phyloP scores from a whole-genome alignment of 129 eudicot genomes.

The Escallonia rubra region DNA sequence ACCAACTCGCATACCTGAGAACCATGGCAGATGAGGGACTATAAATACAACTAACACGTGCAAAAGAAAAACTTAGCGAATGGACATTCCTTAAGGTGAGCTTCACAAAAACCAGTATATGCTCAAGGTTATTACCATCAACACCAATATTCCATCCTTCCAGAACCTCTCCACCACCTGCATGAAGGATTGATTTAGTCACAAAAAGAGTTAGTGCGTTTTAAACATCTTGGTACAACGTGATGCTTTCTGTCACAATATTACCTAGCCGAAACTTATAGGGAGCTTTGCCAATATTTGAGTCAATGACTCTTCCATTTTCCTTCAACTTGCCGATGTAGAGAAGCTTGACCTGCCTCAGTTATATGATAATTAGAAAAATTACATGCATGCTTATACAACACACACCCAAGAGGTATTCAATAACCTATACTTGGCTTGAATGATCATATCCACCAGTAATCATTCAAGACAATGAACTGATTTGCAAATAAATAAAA shows the following conservation, averaged over 20 bases:
- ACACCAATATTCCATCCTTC: conserved; percentile 77
- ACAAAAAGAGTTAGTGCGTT: neutral
- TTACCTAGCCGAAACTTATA: conserved; percentile 73
- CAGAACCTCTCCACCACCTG: conserved; percentile 56
- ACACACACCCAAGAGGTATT: neutral
- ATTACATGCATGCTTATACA: neutral
- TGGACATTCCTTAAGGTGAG: neutral
- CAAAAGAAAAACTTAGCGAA: neutral
- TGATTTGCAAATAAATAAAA: neutral
- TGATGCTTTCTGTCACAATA: neutral
- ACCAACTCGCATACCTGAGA: conserved; percentile 85
- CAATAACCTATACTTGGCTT: neutral
- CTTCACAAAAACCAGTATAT: neutral
- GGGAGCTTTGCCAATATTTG: conserved; percentile 62
- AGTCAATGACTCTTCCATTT: conserved; percentile 52
- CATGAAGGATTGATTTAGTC: conserved; percentile 3
- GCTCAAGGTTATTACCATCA: conserved; percentile 55
- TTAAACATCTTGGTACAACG: neutral
- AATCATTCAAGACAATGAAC: neutral
- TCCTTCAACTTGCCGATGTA: conserved; percentile 69
- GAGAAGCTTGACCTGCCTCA: conserved; percentile 58
- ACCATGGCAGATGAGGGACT: neutral
- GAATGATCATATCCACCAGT: neutral
- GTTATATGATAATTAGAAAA: too few species aligned
- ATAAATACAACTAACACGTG: neutral